Evolutionary conservation across 1,139 yeast genomes (phyloP), one percentile per base, ranked within the genome.

Genomic region (Schwanniomyces etchellsii): DNA sequence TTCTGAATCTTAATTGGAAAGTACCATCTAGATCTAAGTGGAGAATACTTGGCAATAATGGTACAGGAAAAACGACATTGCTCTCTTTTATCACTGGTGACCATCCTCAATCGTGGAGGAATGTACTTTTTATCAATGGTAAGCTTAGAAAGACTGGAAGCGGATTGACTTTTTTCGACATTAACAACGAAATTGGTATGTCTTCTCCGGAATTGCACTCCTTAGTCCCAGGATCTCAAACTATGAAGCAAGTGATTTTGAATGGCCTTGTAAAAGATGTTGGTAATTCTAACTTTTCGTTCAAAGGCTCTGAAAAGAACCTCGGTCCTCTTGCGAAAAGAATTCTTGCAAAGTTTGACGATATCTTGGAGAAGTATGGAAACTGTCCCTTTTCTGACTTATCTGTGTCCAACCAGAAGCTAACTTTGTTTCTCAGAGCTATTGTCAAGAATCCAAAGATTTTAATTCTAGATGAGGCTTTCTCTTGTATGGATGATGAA

Each of bases 81-180:
- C 57, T 91, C 12, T 78, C 96, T 2, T 55, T 91, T 26, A 66
- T 91, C 22, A 86, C 96, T 0, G 91, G 95, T 2, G 98, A 91
- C 47, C 98, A 91, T 50, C 98, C 98, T 0, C 96, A 91, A 53
- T 80, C 96, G 2, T 91, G 97, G 97, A 79, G 77, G 43, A 70
- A 77, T 3, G 76, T 73, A 16, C 68, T 91, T 26, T 55, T 67
- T 13, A 70, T 88, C 34, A 63, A 81, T 45, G 93, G 91, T 0
- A 56, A 56, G 16, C 70, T 76, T n/a, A 67, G 96, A 29, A 71
- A 70, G 38, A 77, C 89, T 0, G 96, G 96, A 4, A 46, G 47
- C 29, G 77, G 74, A 14, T 73, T 80, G 11, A 77, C 77, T 32
- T 88, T 82, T 47, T 86, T 86, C 46, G 83, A 80, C 33, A 78